Evolutionary conservation across 2,329 filamentous ascomycete genomes (phyloP).

Genomic region (Xylaria sp.): DNA sequence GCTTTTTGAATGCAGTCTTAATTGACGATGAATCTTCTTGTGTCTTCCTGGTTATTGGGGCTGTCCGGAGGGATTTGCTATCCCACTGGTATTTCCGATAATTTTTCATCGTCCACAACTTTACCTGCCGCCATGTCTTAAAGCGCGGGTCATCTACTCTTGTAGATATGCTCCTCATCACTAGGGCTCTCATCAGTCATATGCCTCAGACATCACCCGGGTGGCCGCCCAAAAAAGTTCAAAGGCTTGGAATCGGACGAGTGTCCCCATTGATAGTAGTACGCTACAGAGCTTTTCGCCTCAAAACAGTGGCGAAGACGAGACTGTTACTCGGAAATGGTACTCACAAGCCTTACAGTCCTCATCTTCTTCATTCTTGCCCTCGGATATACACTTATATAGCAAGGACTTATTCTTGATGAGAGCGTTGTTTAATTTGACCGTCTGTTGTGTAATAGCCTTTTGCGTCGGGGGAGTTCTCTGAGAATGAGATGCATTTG

Average conservation of each 20-base stretch:
- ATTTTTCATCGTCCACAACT: not conserved
- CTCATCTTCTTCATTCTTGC: not conserved
- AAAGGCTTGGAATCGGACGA: not conserved
- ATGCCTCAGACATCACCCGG: not conserved
- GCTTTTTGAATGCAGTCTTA: not conserved
- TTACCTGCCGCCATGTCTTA: conserved; percentile 23
- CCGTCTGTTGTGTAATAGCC: conserved; percentile 6
- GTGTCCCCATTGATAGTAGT: too few relatives aligned
- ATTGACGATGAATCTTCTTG: not conserved
- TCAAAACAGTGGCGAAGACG: not conserved
- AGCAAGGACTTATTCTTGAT: not conserved
- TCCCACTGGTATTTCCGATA: not conserved
- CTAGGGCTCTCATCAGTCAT: not conserved
- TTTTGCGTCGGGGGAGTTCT: not conserved
- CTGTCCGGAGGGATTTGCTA: not conserved
- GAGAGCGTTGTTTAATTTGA: conserved; percentile 11
- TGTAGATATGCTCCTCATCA: conserved; percentile 14
- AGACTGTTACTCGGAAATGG: not conserved
- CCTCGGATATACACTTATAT: not conserved
- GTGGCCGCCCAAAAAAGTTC: not conserved
- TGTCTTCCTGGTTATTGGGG: not conserved
- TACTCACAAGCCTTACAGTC: conserved; percentile 13
- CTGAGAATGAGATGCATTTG: not conserved
- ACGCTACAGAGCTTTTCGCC: too few relatives aligned
- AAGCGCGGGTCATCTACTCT: conserved; percentile 16